Percentiles rank a stretch among this genome's conserved stretches.
Conservation (phyloP, 768 basidiomycete species). For the Mycena rebaudengoi region DNA sequence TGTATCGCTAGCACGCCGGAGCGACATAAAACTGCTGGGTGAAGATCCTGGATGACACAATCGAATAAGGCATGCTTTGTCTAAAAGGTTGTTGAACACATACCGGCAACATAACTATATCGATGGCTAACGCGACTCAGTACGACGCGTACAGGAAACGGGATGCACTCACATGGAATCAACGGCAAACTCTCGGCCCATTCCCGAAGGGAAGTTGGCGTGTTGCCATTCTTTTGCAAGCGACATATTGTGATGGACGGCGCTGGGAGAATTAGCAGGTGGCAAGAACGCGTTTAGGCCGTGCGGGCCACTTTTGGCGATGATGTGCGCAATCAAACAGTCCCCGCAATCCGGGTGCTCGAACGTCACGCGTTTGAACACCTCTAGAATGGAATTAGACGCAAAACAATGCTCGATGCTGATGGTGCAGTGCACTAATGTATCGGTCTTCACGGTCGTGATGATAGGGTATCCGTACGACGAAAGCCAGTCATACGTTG, state of each 20-base stretch:
- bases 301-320: conserved; percentile 9
- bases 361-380: conserved; percentile 24
- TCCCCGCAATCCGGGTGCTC: conserved; percentile 24
- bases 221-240: conserved; percentile 21
- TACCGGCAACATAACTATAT: conserved; percentile 24
- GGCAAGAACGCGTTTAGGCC: conserved; percentile 24
- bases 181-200: conserved; percentile 15
- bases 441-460: background rate
- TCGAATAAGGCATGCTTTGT: background rate
- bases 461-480: conserved; percentile 25
- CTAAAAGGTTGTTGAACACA: background rate
- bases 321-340: conserved; percentile 26
- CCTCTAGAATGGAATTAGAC: background rate
- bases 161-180: conserved; percentile 9
- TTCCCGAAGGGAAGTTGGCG: background rate
- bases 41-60: conserved; percentile 2
- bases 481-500: conserved; percentile 18
- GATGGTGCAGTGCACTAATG: conserved; percentile 2
- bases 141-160: background rate
- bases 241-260: background rate
- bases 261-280: background rate
- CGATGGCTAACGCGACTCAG: conserved; percentile 11
- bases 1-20: conserved; percentile 4
- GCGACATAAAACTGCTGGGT: conserved; percentile 10
- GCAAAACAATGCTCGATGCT: conserved; percentile 10